Evolutionary conservation across 306 rosid genomes (phyloP), one percentile per base, ranked within the genome.

Genomic region (Comarum palustre): DNA sequence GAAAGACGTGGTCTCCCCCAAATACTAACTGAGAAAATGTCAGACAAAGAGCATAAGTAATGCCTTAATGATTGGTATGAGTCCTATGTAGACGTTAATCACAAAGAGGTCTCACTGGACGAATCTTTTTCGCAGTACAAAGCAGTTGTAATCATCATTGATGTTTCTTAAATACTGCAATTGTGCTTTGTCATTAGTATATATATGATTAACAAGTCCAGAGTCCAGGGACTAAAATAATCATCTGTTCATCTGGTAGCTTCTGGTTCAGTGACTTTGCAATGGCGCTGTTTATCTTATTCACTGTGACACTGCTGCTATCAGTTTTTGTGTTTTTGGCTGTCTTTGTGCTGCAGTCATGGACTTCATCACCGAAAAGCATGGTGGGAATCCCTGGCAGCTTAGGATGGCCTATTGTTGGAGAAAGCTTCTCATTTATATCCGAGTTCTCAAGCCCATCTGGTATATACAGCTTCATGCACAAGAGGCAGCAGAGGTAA

Each of bases 371-470:
- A 38, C 96, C 96, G 19, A 85, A 84, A 74, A 85, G 77, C 61
- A 86, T 90, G 96, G 82, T 76, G 75, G 87, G 62, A 54, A 87
- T 92, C 25, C 97, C 97, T 9, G 97, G 97, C 1, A 85, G 82
- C 83, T 80, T 92, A 51, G 97, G 97, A 41, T 88, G 93, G 93
- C 97, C 97, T 25, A 31, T 92, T 79, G 80, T 92, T 39, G 96
- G 97, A 11, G 97, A 90, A 79, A 92, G 87, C 75, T 82, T 88
- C 70, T 81, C 88, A 42, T 92, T 92, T 57, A 59, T 92, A 27
- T 85, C 94, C 12, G 88, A 81, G 80, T 92, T 92, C 80, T 85
- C 92, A 52, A 90, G 94, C 66, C 89, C 92, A 1, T 83, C 92
- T 48, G 96, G 97, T 57, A 86, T 92, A 72, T 89, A 39, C 81